Base-by-base conservation (phyloP, 768 basidiomycete species). In the Tubosaeta brunneosetosa region DNA sequence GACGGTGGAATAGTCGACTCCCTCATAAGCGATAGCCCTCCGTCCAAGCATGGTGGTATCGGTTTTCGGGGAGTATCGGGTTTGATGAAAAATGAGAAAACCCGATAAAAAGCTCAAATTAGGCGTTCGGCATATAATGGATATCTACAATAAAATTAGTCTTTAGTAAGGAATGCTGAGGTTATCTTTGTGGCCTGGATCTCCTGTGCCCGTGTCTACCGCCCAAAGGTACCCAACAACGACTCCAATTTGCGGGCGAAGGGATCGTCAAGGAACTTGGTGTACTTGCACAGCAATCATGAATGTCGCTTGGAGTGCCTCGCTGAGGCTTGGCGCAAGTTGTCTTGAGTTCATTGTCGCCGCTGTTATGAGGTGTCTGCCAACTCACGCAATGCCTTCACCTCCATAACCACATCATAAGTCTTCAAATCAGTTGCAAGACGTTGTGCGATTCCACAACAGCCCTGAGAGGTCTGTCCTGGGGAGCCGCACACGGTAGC, bases 391-490 rank as follows among this genome's bases (percentile, higher is more conserved):
- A 26, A 6, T 14, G 27, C 26, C 26, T 27, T 36, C 11, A 34
- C 34, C 2, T 37, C 34, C 46, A 47, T 47, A 22, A 47, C 34
- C 4, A 16, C 22, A 6, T 38, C 11, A 9, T 11, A 48, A 14
- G 38, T 48, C 47, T 7, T 48, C 17, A 22, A 22, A 29, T 48
- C 47, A 12, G 36, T 48, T 48, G 37, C 37, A 38, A 48, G 19
- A 29, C n/a, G 7, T 48, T 19, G 62, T 0, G 68, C 61, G 0
- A 58, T 48, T 2, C 53, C 3, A 22, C 19, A 2, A 22, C 13
- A 52, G 43, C 1, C 41, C 11, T 0, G 12, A 1, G 3, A 49
- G 3, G 4, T 13, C 2, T 47, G 52, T 48, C 2, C 5, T 6
- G 26, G 22, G n/a, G 22, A 22, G 22, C 22, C 22, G n/a, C n/a